A percentile compares a stretch with the other conserved stretches of the same genome.
Conservation (phyloP, 163 green algal genomes). For the Chlorella variabilis region DNA sequence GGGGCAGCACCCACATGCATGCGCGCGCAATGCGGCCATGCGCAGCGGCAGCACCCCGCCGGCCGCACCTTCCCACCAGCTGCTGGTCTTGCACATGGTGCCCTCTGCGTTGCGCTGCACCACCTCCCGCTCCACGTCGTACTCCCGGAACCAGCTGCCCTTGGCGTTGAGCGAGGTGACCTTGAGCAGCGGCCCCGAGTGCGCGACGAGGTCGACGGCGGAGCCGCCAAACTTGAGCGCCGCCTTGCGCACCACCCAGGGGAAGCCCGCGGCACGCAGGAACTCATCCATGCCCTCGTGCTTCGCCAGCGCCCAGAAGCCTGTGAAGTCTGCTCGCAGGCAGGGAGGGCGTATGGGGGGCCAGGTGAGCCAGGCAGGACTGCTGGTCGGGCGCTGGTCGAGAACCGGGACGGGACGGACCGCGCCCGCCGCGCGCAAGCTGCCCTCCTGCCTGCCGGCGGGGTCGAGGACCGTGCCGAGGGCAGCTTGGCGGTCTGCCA, state of each 20-base stretch:
- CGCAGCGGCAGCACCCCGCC: too few species aligned
- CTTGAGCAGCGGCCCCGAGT: conserved; percentile 11
- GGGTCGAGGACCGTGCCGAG: too few species aligned
- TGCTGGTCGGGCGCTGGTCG: too few species aligned
- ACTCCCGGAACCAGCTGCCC: conserved; percentile 41
- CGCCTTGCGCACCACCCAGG: conserved; percentile 50
- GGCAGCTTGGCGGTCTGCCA: too few species aligned
- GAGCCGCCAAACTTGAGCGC: conserved; percentile 44
- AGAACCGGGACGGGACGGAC: too few species aligned
- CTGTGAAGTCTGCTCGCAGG: conserved; percentile 45
- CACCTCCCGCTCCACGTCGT: conserved; percentile 37
- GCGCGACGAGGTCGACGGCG: conserved; percentile 38
- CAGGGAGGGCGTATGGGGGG: not conserved
- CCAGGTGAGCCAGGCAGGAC: too few species aligned
- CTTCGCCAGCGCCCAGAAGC: conserved; percentile 48
- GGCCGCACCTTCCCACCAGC: conserved; percentile 45
- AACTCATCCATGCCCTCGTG: conserved; percentile 51
- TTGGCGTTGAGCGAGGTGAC: conserved; percentile 56
- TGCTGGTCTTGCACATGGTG: conserved; percentile 27
- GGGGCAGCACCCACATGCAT: too few species aligned
- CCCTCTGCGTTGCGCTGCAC: conserved; percentile 41
- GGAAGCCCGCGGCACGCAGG: conserved; percentile 41
- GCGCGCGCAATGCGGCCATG: too few species aligned
- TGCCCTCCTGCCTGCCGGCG: too few species aligned
- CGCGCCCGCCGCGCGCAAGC: too few species aligned